phyloP scores from a whole-genome alignment of 345 rosid genomes.

The Syzygium aqueum region DNA sequence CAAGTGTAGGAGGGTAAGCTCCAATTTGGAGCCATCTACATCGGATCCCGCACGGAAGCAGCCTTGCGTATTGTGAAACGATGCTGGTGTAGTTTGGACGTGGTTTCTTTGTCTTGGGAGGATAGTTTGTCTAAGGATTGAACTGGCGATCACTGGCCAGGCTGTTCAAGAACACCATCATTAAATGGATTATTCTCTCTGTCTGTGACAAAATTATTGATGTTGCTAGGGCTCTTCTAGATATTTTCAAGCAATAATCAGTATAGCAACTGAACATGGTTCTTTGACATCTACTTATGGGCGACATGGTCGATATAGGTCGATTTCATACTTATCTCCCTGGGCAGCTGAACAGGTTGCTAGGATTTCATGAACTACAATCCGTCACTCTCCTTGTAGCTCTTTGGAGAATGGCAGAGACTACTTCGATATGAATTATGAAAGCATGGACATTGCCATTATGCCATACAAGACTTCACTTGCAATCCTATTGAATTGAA shows the following conservation, averaged over 20 bases:
- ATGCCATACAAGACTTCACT: background rate
- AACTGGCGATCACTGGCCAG: background rate
- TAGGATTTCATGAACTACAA: background rate
- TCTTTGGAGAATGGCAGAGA: background rate
- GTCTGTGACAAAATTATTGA: background rate
- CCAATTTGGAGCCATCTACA: background rate
- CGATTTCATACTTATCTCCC: background rate
- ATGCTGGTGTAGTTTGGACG: background rate
- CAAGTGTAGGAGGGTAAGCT: background rate
- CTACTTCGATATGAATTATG: background rate
- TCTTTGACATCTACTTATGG: background rate
- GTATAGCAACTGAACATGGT: background rate
- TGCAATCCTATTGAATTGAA: background rate
- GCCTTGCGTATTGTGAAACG: background rate
- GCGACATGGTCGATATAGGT: background rate
- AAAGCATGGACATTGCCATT: background rate
- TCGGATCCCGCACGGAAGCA: background rate
- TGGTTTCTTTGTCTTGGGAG: background rate
- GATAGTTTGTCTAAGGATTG: background rate
- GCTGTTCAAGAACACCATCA: background rate
- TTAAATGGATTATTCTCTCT: background rate
- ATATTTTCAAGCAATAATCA: background rate
- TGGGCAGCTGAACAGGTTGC: background rate
- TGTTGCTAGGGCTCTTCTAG: background rate
- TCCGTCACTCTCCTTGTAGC: background rate